Percentiles rank a stretch among this genome's conserved stretches.
phyloP scores from a whole-genome alignment of 495 filamentous ascomycete species.

The Lichina pygmaea region DNA sequence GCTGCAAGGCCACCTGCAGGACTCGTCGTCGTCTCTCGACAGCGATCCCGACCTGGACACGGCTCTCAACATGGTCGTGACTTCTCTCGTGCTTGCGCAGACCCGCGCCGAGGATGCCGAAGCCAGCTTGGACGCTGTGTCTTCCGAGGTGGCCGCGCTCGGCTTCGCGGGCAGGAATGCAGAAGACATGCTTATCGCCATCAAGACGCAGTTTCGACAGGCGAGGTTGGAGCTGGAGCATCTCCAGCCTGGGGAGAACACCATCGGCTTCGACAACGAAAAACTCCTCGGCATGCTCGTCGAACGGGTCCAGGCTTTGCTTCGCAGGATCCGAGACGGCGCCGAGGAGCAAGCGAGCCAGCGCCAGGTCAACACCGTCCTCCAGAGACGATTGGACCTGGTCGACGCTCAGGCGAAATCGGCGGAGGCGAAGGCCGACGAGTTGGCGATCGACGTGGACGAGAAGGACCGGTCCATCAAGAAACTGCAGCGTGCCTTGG shows the following conservation, averaged over 20 bases:
- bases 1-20: neutral
- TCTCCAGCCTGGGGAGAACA: constrained; percentile 1
- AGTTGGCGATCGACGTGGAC: neutral
- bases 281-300: constrained; percentile 1
- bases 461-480: constrained; percentile 15
- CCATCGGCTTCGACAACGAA: constrained; percentile 2
- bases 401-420: neutral
- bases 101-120: constrained; percentile 1
- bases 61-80: constrained; percentile 1
- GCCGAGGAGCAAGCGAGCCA: neutral
- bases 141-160: neutral
- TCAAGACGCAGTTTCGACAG: constrained; percentile 2
- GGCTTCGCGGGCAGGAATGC: constrained; percentile 1
- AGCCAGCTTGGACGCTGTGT: neutral
- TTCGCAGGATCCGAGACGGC: neutral
- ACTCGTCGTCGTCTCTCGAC: neutral
- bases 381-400: neutral
- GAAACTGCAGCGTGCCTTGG: constrained; percentile 30
- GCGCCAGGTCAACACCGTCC: neutral
- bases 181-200: constrained; percentile 3
- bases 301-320: constrained; percentile 1
- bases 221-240: constrained; percentile 3
- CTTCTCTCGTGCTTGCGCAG: neutral
- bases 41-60: neutral
- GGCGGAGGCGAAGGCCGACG: neutral